phyloP scores from a whole-genome alignment of 345 rosid genomes.

The Aquilaria yunnanensis region DNA sequence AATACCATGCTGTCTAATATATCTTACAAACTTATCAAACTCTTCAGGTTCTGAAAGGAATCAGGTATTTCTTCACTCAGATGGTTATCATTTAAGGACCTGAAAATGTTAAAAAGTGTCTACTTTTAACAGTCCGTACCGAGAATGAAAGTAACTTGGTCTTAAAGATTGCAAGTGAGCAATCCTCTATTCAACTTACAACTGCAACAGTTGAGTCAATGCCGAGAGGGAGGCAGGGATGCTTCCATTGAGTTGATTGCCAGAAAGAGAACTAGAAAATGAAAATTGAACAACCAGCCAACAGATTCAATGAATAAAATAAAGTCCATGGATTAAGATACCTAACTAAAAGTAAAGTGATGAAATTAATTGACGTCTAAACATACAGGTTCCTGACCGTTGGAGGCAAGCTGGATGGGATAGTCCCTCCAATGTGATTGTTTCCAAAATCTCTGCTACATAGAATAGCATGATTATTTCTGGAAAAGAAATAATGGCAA shows the following conservation, averaged over 20 bases:
- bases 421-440: slow-evolving; percentile 76
- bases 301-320: neutral
- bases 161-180: neutral
- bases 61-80: slow-evolving; percentile 73
- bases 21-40: slow-evolving; percentile 54
- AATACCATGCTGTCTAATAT: neutral
- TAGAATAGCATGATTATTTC: slow-evolving; percentile 6
- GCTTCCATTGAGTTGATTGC: slow-evolving; percentile 55
- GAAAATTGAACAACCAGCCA: slow-evolving; percentile 10
- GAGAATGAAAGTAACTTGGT: neutral
- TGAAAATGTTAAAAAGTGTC: slow-evolving; percentile 19
- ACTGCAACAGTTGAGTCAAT: slow-evolving; percentile 34
- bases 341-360: neutral
- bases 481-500: neutral
- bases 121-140: slow-evolving; percentile 7
- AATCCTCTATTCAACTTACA: slow-evolving; percentile 38
- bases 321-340: neutral
- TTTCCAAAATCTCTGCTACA: slow-evolving; percentile 75
- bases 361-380: slow-evolving; percentile 1
- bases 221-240: slow-evolving; percentile 44
- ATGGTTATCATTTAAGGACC: slow-evolving; percentile 63
- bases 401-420: slow-evolving; percentile 65
- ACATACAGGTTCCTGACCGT: slow-evolving; percentile 67
- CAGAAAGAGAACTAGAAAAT: slow-evolving; percentile 47
- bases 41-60: slow-evolving; percentile 47